Base-by-base conservation (phyloP, 768 basidiomycete species). In the Trametes cinnabarina region DNA sequence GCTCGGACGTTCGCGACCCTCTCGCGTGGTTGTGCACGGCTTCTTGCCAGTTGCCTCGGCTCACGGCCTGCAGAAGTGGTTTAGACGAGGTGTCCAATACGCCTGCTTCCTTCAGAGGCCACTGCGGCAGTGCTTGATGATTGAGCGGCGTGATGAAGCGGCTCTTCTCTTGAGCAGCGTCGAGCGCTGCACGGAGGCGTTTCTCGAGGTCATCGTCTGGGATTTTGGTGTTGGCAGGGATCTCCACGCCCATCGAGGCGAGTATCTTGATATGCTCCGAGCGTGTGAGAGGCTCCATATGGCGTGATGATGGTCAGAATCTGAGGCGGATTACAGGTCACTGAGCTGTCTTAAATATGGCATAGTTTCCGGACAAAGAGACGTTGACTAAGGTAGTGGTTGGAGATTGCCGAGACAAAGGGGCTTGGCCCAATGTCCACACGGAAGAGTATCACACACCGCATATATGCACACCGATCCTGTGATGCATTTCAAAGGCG, bases 131-230 rank as follows among this genome's bases (percentile, higher is more conserved):
- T 15, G 26, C 14, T 2, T 7, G 9, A 3, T 46, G 30, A 32
- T 61, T 30, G 14, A 58, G 26, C 1, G 47, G 52, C 6, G 12
- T 7, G 6, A 47, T 17, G 20, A 54, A 30, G 8, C 47, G 30
- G 30, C 43, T 49, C 10, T 48, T 51, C 19, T 51, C 51, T 46
- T 64, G 59, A 3, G 63, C 52, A 14, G 49, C 43, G 23, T 55
- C 26, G 25, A 64, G 50, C 12, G 59, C 57, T 6, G 47, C 28
- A 39, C 47, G 39, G 22, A 64, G 53, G 26, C 60, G 56, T 47
- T 58, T 64, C 4, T 61, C 58, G n/a, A 64, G 50, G 1, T 20
- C 43, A 0, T 57, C 55, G 35, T 47, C 43, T 10, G 46, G 20
- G 2, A 63, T 28, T 25, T 54, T 57, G 5, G 62, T 50, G 41